Evolutionary conservation across 129 eudicot genomes (phyloP), one percentile per base, ranked within the genome.

Genomic region (Logfia minima): DNA sequence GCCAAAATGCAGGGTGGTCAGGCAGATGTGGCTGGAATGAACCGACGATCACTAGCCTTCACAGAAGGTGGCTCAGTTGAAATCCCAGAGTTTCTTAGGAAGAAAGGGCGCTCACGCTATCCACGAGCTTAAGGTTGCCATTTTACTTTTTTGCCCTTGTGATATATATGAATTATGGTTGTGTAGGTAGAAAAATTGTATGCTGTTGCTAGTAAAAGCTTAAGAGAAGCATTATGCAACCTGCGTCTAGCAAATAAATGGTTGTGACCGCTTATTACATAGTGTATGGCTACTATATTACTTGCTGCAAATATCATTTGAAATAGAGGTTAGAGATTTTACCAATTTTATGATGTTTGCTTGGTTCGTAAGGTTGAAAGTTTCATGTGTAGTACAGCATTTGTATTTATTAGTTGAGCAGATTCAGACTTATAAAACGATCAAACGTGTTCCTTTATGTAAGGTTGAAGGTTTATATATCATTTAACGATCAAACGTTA

Each of bases 81-180:
- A 71, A 94, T 94, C 68, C 98, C 99, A 0, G 92, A 91, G 83
- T 94, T 94, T 75, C 77, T 94, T 74, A 87, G 88, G 84, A 94
- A 86, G 84, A 94, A 94, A 83, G 99, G 97, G 55, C 93, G 94
- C 32, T 87, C 99, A 52, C 97, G 96, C 79, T 94, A 89, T 55
- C 99, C 97, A 4, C 85, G 97, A 85, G 97, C 98, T 45, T 94
- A 77, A 87, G 34, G 26, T 43, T 0, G 43, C 48, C 2, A 17
- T 8, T 67, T 75, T 81, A 68, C 71, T 28, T 66, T 80, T 80
- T 80, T 66, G 55, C 70, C 79, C 80, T 68, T 81, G 84, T 75
- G 76, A 67, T 75, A 80, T 75, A 80, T 76, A 66, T 21, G 9
- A 67, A 80, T 65, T 75, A 75, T 80, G 84, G 76, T 74, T 74